Evolutionary conservation across 768 basidiomycete genomes (phyloP).

Genomic region (Rhizopogon rudus): DNA sequence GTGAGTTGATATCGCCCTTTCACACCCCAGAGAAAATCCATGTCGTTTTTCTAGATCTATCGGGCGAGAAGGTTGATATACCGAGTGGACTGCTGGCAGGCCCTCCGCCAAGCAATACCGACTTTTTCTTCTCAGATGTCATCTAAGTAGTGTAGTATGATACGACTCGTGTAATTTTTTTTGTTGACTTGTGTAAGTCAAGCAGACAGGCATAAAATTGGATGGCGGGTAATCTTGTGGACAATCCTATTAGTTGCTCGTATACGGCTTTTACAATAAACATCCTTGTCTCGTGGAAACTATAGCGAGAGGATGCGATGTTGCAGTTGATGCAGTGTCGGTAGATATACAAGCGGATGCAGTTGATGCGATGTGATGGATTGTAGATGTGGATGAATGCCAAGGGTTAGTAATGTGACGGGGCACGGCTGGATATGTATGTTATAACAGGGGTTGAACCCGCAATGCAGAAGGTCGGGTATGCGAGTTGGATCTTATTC

Average conservation of each 20-base stretch:
- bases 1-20: constrained; percentile 35
- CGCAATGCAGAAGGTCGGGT: constrained; percentile 39
- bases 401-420: neutral
- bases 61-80: constrained; percentile 87
- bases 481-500: constrained; percentile 26
- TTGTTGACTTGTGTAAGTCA: constrained; percentile 6
- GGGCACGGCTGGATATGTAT: constrained; percentile 14
- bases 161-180: constrained; percentile 7
- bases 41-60: constrained; percentile 53
- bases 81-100: constrained; percentile 76
- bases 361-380: constrained; percentile 17
- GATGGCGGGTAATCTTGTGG: constrained; percentile 12
- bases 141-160: constrained; percentile 17
- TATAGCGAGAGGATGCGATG: constrained; percentile 21
- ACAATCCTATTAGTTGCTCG: constrained; percentile 18
- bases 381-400: constrained; percentile 15
- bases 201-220: constrained; percentile 6
- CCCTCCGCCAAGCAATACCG: constrained; percentile 70
- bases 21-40: neutral
- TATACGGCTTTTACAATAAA: constrained; percentile 18
- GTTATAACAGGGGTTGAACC: constrained; percentile 82
- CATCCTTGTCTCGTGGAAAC: constrained; percentile 11
- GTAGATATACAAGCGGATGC: constrained; percentile 20
- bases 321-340: constrained; percentile 59
- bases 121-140: constrained; percentile 83